Base-by-base conservation (phyloP, 371 early-diverging fungal genomes). In the Capillidium rhysosporum region DNA sequence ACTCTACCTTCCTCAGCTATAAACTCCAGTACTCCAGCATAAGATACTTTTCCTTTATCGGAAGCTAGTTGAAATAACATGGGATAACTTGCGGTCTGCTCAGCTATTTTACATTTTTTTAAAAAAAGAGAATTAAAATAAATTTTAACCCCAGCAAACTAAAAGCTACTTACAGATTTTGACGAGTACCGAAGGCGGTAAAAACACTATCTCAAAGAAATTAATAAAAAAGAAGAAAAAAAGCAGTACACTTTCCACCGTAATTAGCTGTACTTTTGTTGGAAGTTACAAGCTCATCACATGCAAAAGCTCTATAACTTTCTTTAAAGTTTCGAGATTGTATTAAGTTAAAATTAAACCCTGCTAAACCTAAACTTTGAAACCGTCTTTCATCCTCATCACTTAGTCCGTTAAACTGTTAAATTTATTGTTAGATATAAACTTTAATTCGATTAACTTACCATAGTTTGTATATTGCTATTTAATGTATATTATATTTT, bases 1-100 rank as follows among this genome's bases (percentile, higher is more conserved):
- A 86, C 86, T 26, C 89, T 72, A 21, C 95, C 98, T 68, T 95
- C 95, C 61, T 94, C 92, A 23, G 95, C 97, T 30, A 87, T 92
- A 64, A 99, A 99, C 67, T 99, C 98, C 5, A 98, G 78, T 1
- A 99, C 99, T 61, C 98, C 97, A 24, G 92, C 92, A 63, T 98
- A 89, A 10, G 98, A 89, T 44, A 73, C 65, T 40, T 67, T 62
- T 14, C 62, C 65, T 18, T 59, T 59, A 47, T 65, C 72, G 63
- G 75, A 85, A 25, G 63, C 65, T 34, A 97, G 65, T 56, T 77
- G 72, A 63, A 97, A 95, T 25, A 89, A 65, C 89, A 94, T 85
- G 10, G 98, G 98, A 61, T 89, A 92, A 10, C 78, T 81, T 54
- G 92, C 86, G 61, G 92, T 79, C 25, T 91, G 74, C 18, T 79